Percentiles rank a stretch among this genome's conserved stretches.
Evolutionary conservation across 2,329 filamentous ascomycete species (phyloP).

Genomic region (Colletotrichum sp.): DNA sequence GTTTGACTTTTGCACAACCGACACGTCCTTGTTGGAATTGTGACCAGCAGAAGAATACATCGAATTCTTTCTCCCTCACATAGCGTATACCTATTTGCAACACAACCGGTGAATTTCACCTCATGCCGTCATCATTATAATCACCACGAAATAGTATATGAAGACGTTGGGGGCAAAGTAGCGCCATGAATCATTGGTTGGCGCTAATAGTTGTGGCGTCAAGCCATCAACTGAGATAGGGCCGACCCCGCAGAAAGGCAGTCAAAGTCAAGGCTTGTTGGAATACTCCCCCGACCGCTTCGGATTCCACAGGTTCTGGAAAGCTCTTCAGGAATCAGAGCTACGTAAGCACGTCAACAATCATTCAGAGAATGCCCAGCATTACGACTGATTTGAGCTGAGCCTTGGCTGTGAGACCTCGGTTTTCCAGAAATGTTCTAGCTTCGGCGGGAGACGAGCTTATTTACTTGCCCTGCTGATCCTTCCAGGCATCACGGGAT

Average conservation of each 20-base stretch:
- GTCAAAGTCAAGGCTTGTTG: not conserved
- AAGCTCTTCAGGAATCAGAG: not conserved
- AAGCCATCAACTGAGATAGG: not conserved
- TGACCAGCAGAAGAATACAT: not conserved
- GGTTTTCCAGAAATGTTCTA: not conserved
- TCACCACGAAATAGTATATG: not conserved
- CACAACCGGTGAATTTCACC: accelerated
- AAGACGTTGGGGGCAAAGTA: not conserved
- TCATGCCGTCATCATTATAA: not conserved
- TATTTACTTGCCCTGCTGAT: not conserved
- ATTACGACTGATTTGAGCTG: not conserved
- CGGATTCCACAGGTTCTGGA: not conserved
- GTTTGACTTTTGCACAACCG: not conserved
- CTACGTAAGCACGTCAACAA: not conserved
- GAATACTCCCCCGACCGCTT: not conserved
- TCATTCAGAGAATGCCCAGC: not conserved
- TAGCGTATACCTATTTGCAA: not conserved
- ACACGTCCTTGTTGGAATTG: not conserved
- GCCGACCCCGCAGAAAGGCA: not conserved
- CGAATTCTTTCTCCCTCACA: not conserved
- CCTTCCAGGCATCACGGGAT: not conserved
- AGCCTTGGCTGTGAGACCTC: not conserved
- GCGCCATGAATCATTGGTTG: not conserved
- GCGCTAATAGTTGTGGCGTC: not conserved
- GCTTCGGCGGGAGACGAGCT: not conserved